These are phyloP conservation scores for Monosporascus cannonballus DNA, from an alignment of 2,329 filamentous ascomycete species.

Conservation along the genomic window DNA sequence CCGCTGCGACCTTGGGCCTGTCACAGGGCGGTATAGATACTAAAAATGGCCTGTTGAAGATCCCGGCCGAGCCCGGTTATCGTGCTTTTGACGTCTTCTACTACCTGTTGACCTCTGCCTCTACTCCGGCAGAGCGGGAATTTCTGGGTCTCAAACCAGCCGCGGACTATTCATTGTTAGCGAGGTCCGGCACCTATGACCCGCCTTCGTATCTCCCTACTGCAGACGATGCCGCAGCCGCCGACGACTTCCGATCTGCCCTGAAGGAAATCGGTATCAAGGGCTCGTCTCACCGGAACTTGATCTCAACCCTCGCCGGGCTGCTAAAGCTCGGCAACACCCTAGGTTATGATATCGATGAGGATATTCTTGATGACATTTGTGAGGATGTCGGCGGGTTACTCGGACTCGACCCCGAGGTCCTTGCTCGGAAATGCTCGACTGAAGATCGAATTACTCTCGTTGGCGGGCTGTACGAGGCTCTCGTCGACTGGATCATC, in stretches of 20 bases:
- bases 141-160: conserved; percentile 75
- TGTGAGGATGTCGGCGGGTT: conserved; percentile 87
- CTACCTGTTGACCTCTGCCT: conserved; percentile 88
- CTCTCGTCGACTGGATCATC: conserved; percentile 92
- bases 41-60: conserved; percentile 67
- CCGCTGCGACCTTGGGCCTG: conserved; percentile 67
- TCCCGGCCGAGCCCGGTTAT: conserved; percentile 74
- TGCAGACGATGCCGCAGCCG: conserved; percentile 84
- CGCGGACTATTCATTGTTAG: conserved; percentile 71
- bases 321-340: conserved; percentile 90
- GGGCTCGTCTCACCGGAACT: conserved; percentile 70
- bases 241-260: conserved; percentile 84
- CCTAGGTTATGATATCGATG: conserved; percentile 75
- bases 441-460: conserved; percentile 79
- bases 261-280: conserved; percentile 93
- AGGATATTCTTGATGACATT: conserved; percentile 75
- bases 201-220: conserved; percentile 86
- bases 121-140: conserved; percentile 81
- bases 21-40: conserved; percentile 88
- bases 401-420: conserved; percentile 79
- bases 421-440: conserved; percentile 70
- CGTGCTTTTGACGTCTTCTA: conserved; percentile 98
- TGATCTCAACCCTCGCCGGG: conserved; percentile 81
- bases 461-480: conserved; percentile 85
- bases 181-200: conserved; percentile 76